These are phyloP conservation scores for Pleurotus tuoliensis DNA, from an alignment of 768 basidiomycete genomes.

Conservation along the genomic window DNA sequence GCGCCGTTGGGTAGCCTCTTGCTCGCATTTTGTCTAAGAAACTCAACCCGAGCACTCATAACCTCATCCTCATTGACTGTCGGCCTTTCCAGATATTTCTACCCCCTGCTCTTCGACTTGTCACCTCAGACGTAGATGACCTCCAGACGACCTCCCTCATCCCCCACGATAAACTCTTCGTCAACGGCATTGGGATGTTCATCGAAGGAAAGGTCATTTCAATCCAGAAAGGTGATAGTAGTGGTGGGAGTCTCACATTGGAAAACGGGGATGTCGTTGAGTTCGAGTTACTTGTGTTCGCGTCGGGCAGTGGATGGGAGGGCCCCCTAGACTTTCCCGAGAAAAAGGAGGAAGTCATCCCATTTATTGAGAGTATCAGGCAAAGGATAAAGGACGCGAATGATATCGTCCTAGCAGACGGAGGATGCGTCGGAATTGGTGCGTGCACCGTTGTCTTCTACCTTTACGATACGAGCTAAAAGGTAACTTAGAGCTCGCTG, in stretches of 20 bases:
- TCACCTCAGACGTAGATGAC: constrained; percentile 40
- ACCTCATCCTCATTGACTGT: constrained; percentile 51
- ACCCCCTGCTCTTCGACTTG: constrained; percentile 47
- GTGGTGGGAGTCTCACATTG: constrained; percentile 43
- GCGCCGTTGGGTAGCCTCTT: constrained; percentile 43
- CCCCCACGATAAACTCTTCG: constrained; percentile 47
- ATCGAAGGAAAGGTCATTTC: constrained; percentile 35
- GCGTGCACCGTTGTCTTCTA: constrained; percentile 14
- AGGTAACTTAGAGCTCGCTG: constrained; percentile 29
- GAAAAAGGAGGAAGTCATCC: constrained; percentile 19
- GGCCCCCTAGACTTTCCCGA: constrained; percentile 46
- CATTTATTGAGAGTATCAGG: constrained; percentile 26
- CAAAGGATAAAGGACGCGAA: constrained; percentile 32
- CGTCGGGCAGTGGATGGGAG: constrained; percentile 54
- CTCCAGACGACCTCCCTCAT: constrained; percentile 44
- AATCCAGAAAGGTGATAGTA: constrained; percentile 22
- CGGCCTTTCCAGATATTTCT: constrained; percentile 48
- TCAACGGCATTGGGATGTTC: constrained; percentile 40
- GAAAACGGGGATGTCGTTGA: constrained; percentile 42
- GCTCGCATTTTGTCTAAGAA: constrained; percentile 45
- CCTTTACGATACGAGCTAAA: constrained; percentile 10
- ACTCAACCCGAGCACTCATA: constrained; percentile 44
- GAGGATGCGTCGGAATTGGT: constrained; percentile 54
- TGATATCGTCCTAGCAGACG: constrained; percentile 50
- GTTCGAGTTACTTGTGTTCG: constrained; percentile 56